Conservation (phyloP, 805 yeast genomes). For the Huiozyma sinensis region DNA sequence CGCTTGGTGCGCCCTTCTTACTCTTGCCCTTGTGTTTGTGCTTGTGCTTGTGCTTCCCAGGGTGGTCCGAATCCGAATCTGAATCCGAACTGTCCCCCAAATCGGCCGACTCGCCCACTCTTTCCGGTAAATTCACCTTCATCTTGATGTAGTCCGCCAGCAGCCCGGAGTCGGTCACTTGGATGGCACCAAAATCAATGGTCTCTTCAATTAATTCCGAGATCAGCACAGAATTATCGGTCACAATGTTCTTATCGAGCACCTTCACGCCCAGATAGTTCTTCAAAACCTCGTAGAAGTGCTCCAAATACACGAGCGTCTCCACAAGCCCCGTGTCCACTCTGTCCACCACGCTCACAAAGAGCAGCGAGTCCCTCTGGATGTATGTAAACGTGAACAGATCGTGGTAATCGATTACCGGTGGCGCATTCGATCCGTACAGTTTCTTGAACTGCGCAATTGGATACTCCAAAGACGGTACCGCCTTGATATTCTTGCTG, state of each 20-base stretch:
- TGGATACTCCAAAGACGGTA: constrained; percentile 15
- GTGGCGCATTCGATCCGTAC: constrained; percentile 10
- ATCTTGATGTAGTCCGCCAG: constrained; percentile 69
- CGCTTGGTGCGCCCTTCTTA: background rate
- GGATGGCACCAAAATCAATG: constrained; percentile 82
- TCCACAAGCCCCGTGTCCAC: constrained; percentile 10
- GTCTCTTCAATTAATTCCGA: constrained; percentile 83
- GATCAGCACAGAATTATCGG: constrained; percentile 63
- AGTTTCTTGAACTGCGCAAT: constrained; percentile 13
- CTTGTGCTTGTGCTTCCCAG: constrained; percentile 2
- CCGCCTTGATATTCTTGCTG: constrained; percentile 18
- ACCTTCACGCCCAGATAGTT: constrained; percentile 16
- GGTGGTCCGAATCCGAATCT: background rate
- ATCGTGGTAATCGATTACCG: constrained; percentile 8
- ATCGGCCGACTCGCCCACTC: constrained; percentile 5
- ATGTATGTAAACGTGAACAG: constrained; percentile 11
- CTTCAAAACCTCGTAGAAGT: constrained; percentile 17
- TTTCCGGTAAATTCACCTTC: constrained; percentile 32
- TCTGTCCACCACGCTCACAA: constrained; percentile 14
- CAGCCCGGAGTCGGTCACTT: constrained; percentile 68
- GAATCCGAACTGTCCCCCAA: background rate
- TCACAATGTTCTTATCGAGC: constrained; percentile 47
- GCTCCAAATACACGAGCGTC: constrained; percentile 18
- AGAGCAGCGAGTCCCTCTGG: constrained; percentile 19
- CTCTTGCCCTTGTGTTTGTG: constrained; percentile 1